Evolutionary conservation across 2,329 filamentous ascomycete species (phyloP).

Genomic region (Monosporascus sp.): DNA sequence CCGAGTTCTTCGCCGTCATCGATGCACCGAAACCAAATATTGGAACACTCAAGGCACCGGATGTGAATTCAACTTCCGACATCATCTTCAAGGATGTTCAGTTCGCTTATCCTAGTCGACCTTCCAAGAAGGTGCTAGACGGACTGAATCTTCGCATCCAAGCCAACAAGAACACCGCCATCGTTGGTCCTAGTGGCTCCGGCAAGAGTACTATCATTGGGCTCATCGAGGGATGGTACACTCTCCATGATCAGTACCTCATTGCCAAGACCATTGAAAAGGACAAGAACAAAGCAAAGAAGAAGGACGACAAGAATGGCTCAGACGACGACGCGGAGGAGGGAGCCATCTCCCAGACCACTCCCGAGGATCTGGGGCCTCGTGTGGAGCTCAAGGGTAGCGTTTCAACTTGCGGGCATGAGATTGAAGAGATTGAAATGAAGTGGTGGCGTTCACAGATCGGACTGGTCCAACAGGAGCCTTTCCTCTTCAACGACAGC

Average conservation of each 20-base stretch:
- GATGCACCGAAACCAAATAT: conserved; percentile 34
- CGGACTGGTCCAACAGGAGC: conserved; percentile 60
- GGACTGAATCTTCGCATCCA: conserved; percentile 49
- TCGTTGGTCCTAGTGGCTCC: conserved; percentile 64
- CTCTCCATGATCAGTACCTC: conserved; percentile 42
- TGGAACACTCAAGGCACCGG: conserved; percentile 33
- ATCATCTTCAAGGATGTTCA: conserved; percentile 55
- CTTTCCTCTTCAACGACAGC: conserved; percentile 58
- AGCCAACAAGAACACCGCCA: conserved; percentile 60
- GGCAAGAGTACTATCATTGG: conserved; percentile 69
- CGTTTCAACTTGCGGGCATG: conserved; percentile 37
- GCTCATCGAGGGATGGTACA: conserved; percentile 65
- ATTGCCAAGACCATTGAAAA: conserved; percentile 36
- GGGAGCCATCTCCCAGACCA: no score
- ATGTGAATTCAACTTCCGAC: conserved; percentile 36
- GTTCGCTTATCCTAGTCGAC: conserved; percentile 64
- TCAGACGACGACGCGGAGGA: no score
- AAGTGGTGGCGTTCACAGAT: conserved; percentile 56
- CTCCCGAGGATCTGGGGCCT: conserved; percentile 7
- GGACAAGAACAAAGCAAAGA: conserved; percentile 19
- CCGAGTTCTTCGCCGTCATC: conserved; percentile 48
- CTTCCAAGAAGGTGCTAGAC: conserved; percentile 55
- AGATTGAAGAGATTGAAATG: conserved; percentile 51
- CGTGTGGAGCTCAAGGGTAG: conserved; percentile 11
- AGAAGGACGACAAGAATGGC: conserved; percentile 20